A percentile compares a stretch with the other conserved stretches of the same genome.
These are phyloP conservation scores for Cutaneotrichosporon sp. DNA, from an alignment of 1,284 basidiomycete genomes.

Conservation along the genomic window DNA sequence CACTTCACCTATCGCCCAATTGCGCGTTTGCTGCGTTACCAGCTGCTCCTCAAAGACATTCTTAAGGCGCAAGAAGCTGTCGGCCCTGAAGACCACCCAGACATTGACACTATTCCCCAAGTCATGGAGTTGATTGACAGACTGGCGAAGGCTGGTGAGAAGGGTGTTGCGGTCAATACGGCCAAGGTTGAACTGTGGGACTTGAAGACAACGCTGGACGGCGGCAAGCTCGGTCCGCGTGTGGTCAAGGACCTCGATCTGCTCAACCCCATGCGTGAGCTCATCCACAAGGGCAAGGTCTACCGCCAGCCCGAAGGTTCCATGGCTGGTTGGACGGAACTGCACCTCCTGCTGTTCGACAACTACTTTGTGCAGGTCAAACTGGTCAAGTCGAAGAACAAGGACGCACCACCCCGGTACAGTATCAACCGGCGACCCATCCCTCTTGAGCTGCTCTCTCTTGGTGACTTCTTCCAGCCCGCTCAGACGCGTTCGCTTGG, in stretches of 20 bases:
- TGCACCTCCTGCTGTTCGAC: conserved; percentile 83
- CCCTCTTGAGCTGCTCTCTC: conserved; percentile 74
- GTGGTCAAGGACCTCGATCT: conserved; percentile 82
- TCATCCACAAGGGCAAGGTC: conserved; percentile 76
- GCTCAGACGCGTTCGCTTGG: conserved; percentile 33
- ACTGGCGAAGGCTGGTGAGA: conserved; percentile 76
- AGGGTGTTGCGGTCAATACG: conserved; percentile 73
- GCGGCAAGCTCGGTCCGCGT: conserved; percentile 68
- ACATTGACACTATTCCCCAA: conserved; percentile 70
- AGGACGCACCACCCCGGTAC: conserved; percentile 46
- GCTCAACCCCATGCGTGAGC: conserved; percentile 69
- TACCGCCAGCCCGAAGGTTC: conserved; percentile 79
- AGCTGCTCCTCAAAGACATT: conserved; percentile 74
- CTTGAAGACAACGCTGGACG: conserved; percentile 59
- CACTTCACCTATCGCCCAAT: conserved; percentile 85
- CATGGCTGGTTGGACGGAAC: conserved; percentile 76
- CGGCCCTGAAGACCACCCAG: conserved; percentile 67
- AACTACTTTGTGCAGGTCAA: conserved; percentile 90
- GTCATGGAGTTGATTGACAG: conserved; percentile 78
- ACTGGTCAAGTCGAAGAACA: conserved; percentile 70
- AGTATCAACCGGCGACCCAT: conserved; percentile 75
- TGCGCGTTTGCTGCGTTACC: conserved; percentile 80
- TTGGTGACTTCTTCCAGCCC: conserved; percentile 67
- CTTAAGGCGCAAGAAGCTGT: conserved; percentile 54
- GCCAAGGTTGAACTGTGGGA: conserved; percentile 81